Evolutionary conservation across 2,329 filamentous ascomycete species (phyloP).

Genomic region (Colletotrichum spinosum): DNA sequence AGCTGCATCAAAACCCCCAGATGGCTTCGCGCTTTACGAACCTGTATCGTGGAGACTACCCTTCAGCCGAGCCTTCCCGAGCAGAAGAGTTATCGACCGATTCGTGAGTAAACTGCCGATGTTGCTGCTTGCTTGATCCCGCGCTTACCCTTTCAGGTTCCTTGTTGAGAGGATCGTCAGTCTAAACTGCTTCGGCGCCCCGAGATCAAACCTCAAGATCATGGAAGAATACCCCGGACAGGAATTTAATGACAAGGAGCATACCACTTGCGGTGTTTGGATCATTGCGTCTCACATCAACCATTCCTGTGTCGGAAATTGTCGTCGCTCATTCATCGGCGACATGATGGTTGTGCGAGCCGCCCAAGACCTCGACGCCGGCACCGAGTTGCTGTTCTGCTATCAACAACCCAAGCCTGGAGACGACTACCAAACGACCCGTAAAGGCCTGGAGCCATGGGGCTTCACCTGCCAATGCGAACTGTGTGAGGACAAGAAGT

Average conservation of each 20-base stretch:
- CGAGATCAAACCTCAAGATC: constrained; percentile 30
- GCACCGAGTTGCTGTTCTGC: constrained; percentile 58
- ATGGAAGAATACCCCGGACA: background rate
- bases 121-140: background rate
- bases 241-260: background rate
- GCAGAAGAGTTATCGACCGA: constrained; percentile 58
- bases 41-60: constrained; percentile 40
- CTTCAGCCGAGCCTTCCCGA: constrained; percentile 40
- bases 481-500: constrained; percentile 48
- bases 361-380: constrained; percentile 51
- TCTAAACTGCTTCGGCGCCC: constrained; percentile 56
- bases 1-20: constrained; percentile 52
- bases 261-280: constrained; percentile 58
- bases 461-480: constrained; percentile 56
- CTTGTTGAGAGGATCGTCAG: constrained; percentile 55
- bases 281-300: constrained; percentile 61
- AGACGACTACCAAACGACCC: constrained; percentile 44
- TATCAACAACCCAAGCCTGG: constrained; percentile 47
- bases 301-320: constrained; percentile 63
- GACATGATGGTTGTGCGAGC: constrained; percentile 66
- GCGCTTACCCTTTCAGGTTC: constrained; percentile 48
- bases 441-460: constrained; percentile 49
- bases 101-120: constrained; percentile 49
- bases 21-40: constrained; percentile 8
- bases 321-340: constrained; percentile 61